Evolutionary conservation across 2,329 filamentous ascomycete genomes (phyloP), one percentile per base, ranked within the genome.

Genomic region (Drechslerella coelobrocha): DNA sequence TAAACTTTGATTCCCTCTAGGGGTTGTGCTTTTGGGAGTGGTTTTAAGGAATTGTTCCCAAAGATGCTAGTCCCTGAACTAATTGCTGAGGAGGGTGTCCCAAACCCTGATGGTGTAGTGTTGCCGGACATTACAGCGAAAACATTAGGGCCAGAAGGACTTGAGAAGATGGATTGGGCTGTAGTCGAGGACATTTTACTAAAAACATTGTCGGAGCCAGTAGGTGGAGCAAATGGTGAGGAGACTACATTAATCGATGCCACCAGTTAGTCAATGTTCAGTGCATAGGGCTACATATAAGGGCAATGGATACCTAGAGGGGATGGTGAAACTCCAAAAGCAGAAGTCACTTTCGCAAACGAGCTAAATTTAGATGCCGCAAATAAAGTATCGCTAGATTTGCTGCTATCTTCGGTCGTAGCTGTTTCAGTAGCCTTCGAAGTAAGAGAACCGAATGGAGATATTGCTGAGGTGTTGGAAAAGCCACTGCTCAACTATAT

Each of bases 101-200:
- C 66, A 45, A 71, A 71, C 0, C 59, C 59, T 3, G 66, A 59
- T 2, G 45, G 23, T 9, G 39, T 23, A 12, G 43, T 55, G 21
- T 43, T 55, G 5, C 66, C 66, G 43, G 66, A 71, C 66, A 71
- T 59, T 43, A 53, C 57, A 6, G 66, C 66, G 21, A 71, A 71
- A 21, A 71, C 66, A 51, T 71, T 71, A 9, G 52, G 52, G 12
- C 53, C 14, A 14, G 66, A 53, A 34, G 66, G 57, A 1, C 21
- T 47, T 21, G 59, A 26, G 37, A 71, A 71, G 4, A 45, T 23
- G 2, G 66, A 63, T 29, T 59, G 59, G 12, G 19, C 50, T 3
- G 59, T 45, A 17, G 51, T 39, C 12, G 57, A 57, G 5, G 66
- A 71, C 66, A 71, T 59, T 50, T 63, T 57, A 14, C 52, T 60